Evolutionary conservation across 352 stramenopile genomes (phyloP).

Genomic region (Globisporangium spinosum): DNA sequence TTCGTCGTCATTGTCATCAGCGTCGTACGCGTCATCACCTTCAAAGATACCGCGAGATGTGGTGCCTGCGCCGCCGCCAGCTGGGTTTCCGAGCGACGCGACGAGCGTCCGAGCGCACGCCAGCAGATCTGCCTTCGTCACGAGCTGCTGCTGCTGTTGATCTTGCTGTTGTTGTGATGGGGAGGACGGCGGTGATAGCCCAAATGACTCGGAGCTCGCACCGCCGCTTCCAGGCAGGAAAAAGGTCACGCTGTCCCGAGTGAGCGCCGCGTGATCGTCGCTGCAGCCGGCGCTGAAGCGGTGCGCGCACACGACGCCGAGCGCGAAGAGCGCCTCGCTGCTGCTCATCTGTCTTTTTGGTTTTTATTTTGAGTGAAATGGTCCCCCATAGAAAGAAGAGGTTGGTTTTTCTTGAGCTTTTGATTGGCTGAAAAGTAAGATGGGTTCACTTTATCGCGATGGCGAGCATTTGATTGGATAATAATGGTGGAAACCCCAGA

Average conservation of each 20-base stretch:
- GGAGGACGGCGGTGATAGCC: not conserved
- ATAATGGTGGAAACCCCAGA: not conserved
- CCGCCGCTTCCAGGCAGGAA: not conserved
- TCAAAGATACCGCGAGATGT: constrained; percentile 10
- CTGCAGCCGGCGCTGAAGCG: constrained; percentile 16
- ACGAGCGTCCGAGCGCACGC: constrained; percentile 24
- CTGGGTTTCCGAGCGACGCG: constrained; percentile 16
- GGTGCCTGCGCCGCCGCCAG: constrained; percentile 13
- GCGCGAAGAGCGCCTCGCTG: constrained; percentile 11
- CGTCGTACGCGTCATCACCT: constrained; percentile 20
- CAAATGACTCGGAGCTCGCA: not conserved
- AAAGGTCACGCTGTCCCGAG: constrained; percentile 32
- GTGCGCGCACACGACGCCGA: constrained; percentile 25
- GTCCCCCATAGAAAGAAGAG: not conserved
- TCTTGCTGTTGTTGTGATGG: not conserved
- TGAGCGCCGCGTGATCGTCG: not conserved
- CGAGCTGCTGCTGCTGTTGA: constrained; percentile 8
- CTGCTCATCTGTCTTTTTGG: not conserved
- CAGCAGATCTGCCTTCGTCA: constrained; percentile 24
- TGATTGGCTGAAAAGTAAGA: not conserved
- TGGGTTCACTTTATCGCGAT: not conserved
- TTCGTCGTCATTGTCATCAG: constrained; percentile 32
- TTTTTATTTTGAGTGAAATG: not conserved
- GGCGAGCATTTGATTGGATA: not conserved
- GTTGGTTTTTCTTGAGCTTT: not conserved